Percentiles rank a stretch among this genome's conserved stretches.
Conservation (phyloP, 108 stramenopile genomes). For the Cyclotella baltica region DNA sequence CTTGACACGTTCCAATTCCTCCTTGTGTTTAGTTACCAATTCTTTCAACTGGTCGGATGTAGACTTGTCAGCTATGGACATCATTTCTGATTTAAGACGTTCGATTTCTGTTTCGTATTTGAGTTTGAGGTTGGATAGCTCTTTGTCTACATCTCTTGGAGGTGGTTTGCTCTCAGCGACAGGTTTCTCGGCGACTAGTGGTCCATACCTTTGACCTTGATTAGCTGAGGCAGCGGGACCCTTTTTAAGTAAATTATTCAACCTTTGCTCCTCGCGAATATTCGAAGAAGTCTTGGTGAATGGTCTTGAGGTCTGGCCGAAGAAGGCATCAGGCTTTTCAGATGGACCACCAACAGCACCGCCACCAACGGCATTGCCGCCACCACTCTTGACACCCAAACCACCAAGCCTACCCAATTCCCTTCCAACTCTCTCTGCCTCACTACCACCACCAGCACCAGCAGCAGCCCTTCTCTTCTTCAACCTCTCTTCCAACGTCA, state of each 20-base stretch:
- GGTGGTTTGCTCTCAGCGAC: not conserved
- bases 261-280: slow-evolving; percentile 47
- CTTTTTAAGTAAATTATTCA: slow-evolving; percentile 29
- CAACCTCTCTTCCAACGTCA: slow-evolving; percentile 39
- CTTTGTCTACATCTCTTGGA: slow-evolving; percentile 2
- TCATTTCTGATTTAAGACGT: slow-evolving; percentile 30
- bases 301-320: slow-evolving; percentile 11
- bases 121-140: slow-evolving; percentile 14
- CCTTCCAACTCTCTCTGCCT: slow-evolving; percentile 35
- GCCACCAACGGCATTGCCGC: too few species aligned
- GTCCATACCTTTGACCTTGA: not conserved
- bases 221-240: slow-evolving; percentile 12
- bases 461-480: slow-evolving; percentile 19
- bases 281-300: slow-evolving; percentile 33
- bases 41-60: slow-evolving; percentile 21
- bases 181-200: slow-evolving; percentile 5
- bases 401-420: slow-evolving; percentile 2
- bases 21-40: slow-evolving; percentile 22
- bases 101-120: slow-evolving; percentile 33
- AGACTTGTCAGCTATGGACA: slow-evolving; percentile 16
- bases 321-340: slow-evolving; percentile 13
- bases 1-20: slow-evolving; percentile 25
- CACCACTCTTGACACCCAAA: too few species aligned
- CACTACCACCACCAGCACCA: slow-evolving; percentile 6
- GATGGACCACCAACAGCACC: not conserved